Evolutionary conservation across 2,329 filamentous ascomycete species (phyloP).

Genomic region (Grosmannia huntii): DNA sequence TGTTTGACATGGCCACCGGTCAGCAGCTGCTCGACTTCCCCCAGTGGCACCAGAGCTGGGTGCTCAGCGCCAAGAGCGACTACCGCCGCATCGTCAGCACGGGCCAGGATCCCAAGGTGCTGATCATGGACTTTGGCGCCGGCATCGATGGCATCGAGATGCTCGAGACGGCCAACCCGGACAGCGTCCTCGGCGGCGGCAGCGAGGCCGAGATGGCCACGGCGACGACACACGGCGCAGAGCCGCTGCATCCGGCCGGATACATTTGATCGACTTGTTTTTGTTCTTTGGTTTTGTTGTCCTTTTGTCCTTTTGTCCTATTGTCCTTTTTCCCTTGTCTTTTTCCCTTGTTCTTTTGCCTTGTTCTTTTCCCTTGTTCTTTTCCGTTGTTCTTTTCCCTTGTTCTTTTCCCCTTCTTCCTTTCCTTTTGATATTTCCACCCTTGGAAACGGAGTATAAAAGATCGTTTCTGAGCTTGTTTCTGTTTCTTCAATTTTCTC

Average conservation of each 20-base stretch:
- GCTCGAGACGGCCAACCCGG: constrained; percentile 27
- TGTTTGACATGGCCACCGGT: constrained; percentile 78
- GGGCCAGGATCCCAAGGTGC: constrained; percentile 81
- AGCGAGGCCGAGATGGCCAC: neutral
- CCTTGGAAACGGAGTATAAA: neutral
- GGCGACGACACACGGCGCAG: neutral
- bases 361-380: neutral
- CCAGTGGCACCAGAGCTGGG: constrained; percentile 96
- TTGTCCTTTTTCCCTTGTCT: neutral
- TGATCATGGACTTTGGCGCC: constrained; percentile 84
- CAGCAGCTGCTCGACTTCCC: constrained; percentile 71
- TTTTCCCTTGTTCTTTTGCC: neutral
- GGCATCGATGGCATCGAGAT: constrained; percentile 44
- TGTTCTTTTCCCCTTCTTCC: too few relatives aligned
- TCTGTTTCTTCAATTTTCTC: neutral
- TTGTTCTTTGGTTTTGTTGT: neutral
- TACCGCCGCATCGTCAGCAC: constrained; percentile 91
- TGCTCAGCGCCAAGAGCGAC: constrained; percentile 88
- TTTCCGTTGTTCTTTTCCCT: neutral
- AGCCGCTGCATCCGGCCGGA: neutral
- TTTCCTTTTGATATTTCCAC: neutral
- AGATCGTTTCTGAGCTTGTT: neutral
- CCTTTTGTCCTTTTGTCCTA: neutral
- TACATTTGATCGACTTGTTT: neutral
- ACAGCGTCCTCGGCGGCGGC: neutral